These are phyloP conservation scores for Nasturtium officinale DNA, from an alignment of 345 rosid genomes.

Conservation along the genomic window DNA sequence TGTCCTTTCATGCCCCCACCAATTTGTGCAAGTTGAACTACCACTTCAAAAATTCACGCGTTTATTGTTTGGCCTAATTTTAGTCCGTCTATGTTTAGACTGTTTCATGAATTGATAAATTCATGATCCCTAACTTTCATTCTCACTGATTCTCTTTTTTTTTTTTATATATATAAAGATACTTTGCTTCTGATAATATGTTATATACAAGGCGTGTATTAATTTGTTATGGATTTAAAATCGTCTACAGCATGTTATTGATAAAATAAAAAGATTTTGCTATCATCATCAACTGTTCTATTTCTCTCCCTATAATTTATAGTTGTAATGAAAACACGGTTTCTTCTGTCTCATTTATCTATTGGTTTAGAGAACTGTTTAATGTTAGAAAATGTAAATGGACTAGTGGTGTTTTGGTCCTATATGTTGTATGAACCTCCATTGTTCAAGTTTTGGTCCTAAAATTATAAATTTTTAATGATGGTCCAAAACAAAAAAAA, in stretches of 20 bases:
- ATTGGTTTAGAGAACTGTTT: too few relatives aligned
- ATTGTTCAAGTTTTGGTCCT: neutral
- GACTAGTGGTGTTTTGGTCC: neutral
- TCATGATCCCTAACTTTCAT: neutral
- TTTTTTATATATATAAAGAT: too few relatives aligned
- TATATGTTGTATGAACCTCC: neutral
- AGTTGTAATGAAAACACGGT: too few relatives aligned
- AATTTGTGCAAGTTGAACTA: conserved; percentile 36
- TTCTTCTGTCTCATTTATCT: too few relatives aligned
- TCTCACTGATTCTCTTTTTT: neutral
- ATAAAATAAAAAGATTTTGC: too few relatives aligned
- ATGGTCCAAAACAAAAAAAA: neutral
- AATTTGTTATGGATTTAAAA: too few relatives aligned
- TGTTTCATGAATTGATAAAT: neutral
- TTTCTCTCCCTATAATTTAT: too few relatives aligned
- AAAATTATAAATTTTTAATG: neutral
- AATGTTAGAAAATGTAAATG: too few relatives aligned
- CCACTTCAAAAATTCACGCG: conserved; percentile 18
- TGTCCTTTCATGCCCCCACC: conserved; percentile 35
- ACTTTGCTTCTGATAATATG: too few relatives aligned
- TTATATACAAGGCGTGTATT: too few relatives aligned
- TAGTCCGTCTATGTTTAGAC: conserved; percentile 6
- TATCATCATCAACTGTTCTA: too few relatives aligned
- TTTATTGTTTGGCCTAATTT: conserved; percentile 18
- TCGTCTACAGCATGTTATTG: too few relatives aligned